A percentile compares a stretch with the other conserved stretches of the same genome.
phyloP scores from a whole-genome alignment of 495 filamentous ascomycete genomes.

The Penicillium arizonense region DNA sequence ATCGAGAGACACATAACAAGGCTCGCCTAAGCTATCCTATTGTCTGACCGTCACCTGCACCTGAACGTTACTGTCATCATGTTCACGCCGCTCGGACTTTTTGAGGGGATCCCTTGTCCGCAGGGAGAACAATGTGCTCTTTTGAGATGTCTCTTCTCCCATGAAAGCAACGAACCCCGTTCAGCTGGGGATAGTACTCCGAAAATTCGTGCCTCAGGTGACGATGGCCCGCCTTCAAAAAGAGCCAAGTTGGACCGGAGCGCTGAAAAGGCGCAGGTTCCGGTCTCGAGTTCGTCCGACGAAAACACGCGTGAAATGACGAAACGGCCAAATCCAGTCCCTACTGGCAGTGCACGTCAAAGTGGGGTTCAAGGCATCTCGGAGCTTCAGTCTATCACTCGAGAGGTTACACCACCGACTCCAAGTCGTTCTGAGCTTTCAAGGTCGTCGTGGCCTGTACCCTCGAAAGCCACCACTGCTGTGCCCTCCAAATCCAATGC shows the following conservation, averaged over 20 bases:
- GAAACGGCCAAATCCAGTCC: not conserved
- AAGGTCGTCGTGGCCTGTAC: conserved; percentile 26
- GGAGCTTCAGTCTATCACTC: conserved; percentile 22
- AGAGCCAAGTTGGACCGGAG: not conserved
- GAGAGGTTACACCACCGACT: conserved; percentile 45
- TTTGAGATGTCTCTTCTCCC: conserved; percentile 61
- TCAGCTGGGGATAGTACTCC: not conserved
- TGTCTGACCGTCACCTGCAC: not conserved
- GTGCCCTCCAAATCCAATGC: not conserved
- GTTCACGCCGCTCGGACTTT: conserved; percentile 64
- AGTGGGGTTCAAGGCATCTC: not conserved
- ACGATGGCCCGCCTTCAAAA: not conserved
- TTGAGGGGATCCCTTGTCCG: conserved; percentile 66
- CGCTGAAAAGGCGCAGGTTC: too few relatives aligned
- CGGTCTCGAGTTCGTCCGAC: too few relatives aligned
- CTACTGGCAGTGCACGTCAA: not conserved
- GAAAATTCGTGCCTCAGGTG: not conserved
- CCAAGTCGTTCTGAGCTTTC: conserved; percentile 9
- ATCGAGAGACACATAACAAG: too few relatives aligned
- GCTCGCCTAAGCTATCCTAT: conserved; percentile 10
- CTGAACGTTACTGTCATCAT: conserved; percentile 39
- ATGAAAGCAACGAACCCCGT: conserved; percentile 19
- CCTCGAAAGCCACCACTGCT: conserved; percentile 1
- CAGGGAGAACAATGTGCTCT: conserved; percentile 53
- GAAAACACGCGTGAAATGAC: not conserved